These are phyloP conservation scores for Paramecium sonneborni DNA, from an alignment of 73 alveolate species.

Conservation along the genomic window DNA sequence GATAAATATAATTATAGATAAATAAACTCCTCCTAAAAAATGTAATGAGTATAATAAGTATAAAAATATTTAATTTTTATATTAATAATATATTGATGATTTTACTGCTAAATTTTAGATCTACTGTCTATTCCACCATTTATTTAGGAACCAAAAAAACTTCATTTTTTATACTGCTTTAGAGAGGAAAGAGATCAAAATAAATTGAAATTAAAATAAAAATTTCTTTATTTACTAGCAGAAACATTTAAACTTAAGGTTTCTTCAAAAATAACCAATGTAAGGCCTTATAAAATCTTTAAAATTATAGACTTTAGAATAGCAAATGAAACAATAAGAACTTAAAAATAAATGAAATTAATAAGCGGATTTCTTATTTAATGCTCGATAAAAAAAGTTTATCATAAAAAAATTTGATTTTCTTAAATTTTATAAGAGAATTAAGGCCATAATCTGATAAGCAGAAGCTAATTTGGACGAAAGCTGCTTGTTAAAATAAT, in stretches of 20 bases:
- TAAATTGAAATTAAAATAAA: not conserved
- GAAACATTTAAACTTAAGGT: not conserved
- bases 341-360: not conserved
- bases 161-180: not conserved
- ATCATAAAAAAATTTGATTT: not conserved
- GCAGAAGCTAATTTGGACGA: too few relatives aligned
- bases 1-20: not conserved
- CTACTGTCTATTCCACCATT: not conserved
- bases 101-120: not conserved
- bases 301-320: not conserved
- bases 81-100: not conserved
- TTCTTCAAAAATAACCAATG: not conserved
- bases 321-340: not conserved
- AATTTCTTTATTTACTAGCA: not conserved
- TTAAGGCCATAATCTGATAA: too few relatives aligned
- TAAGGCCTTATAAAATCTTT: not conserved
- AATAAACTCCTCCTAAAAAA: not conserved
- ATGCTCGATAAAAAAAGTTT: not conserved
- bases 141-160: not conserved
- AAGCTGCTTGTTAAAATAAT: too few relatives aligned
- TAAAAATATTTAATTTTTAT: too few relatives aligned
- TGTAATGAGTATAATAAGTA: too few relatives aligned
- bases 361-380: not conserved
- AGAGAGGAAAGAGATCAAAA: not conserved
- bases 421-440: not conserved